Percentiles rank a stretch among this genome's conserved stretches.
Conservation (phyloP, 805 yeast genomes). For the Saccharomycopsis javanensis region DNA sequence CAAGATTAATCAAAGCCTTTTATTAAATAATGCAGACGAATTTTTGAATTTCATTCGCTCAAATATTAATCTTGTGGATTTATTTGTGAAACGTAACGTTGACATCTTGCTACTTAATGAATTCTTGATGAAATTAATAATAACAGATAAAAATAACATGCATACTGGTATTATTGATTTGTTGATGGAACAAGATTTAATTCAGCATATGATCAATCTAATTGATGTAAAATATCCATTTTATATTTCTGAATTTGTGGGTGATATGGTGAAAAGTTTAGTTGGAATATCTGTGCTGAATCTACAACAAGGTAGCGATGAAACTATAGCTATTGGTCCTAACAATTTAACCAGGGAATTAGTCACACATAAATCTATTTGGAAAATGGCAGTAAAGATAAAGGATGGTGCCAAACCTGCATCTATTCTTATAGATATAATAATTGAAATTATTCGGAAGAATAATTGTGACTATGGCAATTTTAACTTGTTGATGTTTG, state of each 20-base stretch:
- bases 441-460: slow-evolving; percentile 88
- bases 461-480: slow-evolving; percentile 93
- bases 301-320: slow-evolving; percentile 81
- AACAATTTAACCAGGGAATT: slow-evolving; percentile 87
- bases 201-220: slow-evolving; percentile 63
- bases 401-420: slow-evolving; percentile 77
- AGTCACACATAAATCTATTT: slow-evolving; percentile 63
- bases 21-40: slow-evolving; percentile 21
- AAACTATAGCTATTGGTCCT: slow-evolving; percentile 89
- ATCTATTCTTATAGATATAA: slow-evolving; percentile 88
- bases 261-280: slow-evolving; percentile 89
- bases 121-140: slow-evolving; percentile 75
- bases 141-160: slow-evolving; percentile 83
- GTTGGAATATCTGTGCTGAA: slow-evolving; percentile 64
- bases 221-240: slow-evolving; percentile 59
- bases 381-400: slow-evolving; percentile 66
- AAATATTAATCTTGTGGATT: slow-evolving; percentile 49
- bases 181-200: slow-evolving; percentile 60
- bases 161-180: slow-evolving; percentile 81
- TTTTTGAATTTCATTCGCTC: slow-evolving; percentile 29
- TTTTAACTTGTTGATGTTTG: slow-evolving; percentile 35
- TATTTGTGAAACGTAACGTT: slow-evolving; percentile 76
- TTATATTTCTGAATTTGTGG: slow-evolving; percentile 81
- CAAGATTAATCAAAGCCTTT: slow-evolving; percentile 16
- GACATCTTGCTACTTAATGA: slow-evolving; percentile 88